Conservation (phyloP, 1,139 yeast genomes). For the Debaryomyces fabryi region DNA sequence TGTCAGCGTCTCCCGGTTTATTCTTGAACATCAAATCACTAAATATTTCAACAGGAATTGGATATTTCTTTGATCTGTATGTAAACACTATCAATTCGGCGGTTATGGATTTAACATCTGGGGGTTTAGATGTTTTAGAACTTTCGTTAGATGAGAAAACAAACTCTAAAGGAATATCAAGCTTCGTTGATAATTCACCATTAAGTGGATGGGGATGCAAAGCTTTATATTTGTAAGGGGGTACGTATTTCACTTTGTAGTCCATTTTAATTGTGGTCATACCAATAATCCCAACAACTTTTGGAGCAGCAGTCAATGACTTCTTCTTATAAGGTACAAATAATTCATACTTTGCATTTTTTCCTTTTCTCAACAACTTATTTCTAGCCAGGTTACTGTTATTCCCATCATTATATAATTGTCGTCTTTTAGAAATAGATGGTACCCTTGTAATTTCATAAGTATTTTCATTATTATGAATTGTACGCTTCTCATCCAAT, state of each 20-base stretch:
- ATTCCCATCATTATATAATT: slow-evolving; percentile 30
- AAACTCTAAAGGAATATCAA: slow-evolving; percentile 32
- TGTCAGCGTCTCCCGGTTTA: slow-evolving; percentile 30
- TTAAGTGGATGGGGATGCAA: slow-evolving; percentile 12
- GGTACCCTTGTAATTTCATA: slow-evolving; percentile 24
- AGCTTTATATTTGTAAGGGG: slow-evolving; percentile 16
- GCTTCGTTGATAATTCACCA: slow-evolving; percentile 13
- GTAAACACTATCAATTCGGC: slow-evolving; percentile 39
- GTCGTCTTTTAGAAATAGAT: slow-evolving; percentile 34
- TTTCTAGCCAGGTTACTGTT: neutral
- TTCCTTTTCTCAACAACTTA: neutral
- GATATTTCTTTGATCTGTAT: slow-evolving; percentile 33
- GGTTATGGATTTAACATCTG: slow-evolving; percentile 32
- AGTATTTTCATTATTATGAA: slow-evolving; percentile 6
- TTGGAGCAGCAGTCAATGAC: slow-evolving; percentile 33
- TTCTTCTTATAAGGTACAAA: slow-evolving; percentile 37
- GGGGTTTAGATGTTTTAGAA: slow-evolving; percentile 22
- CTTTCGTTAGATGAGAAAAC: slow-evolving; percentile 21
- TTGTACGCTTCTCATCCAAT: slow-evolving; percentile 9
- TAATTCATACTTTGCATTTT: slow-evolving; percentile 28
- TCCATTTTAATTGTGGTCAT: slow-evolving; percentile 35
- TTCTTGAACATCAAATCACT: slow-evolving; percentile 41
- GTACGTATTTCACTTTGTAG: slow-evolving; percentile 27
- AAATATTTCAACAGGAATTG: slow-evolving; percentile 41
- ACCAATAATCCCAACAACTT: slow-evolving; percentile 37